A percentile compares a stretch with the other conserved stretches of the same genome.
Conservation (phyloP, 2,329 filamentous ascomycete species). For the Aspergillus transmontanensis region DNA sequence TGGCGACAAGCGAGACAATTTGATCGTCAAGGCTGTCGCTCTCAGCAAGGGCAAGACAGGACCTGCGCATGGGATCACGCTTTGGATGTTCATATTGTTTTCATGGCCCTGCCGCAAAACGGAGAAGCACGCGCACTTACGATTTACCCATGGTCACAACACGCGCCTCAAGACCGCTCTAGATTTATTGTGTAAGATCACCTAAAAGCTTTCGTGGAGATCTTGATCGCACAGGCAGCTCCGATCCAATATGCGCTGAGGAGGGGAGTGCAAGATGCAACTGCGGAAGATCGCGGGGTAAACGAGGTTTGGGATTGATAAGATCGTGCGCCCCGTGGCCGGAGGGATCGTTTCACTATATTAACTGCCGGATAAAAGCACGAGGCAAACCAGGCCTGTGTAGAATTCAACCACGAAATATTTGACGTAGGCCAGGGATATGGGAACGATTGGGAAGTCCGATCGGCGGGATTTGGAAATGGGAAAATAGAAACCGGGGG, state of each 20-base stretch:
- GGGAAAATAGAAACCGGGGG: neutral
- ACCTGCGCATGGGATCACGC: neutral
- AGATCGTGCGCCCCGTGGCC: conserved; percentile 18
- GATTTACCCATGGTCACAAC: conserved; percentile 39
- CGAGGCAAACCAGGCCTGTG: neutral
- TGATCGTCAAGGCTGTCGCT: neutral
- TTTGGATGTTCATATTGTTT: neutral
- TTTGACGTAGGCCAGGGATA: neutral
- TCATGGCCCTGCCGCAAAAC: conserved; percentile 9
- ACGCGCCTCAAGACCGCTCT: neutral
- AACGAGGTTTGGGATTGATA: conserved; percentile 21
- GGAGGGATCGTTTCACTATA: neutral
- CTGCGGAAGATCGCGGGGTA: conserved; percentile 25
- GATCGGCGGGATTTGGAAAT: conserved; percentile 1
- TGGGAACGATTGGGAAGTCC: neutral
- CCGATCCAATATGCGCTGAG: conserved; percentile 13
- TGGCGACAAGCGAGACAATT: neutral
- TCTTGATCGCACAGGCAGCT: neutral
- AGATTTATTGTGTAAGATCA: neutral
- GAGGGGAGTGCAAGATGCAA: conserved; percentile 11
- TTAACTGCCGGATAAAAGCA: neutral
- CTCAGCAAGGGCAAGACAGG: no score
- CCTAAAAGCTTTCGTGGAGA: no score
- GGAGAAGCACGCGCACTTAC: conserved; percentile 29
- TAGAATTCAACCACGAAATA: neutral